A percentile compares a stretch with the other conserved stretches of the same genome.
Conservation (phyloP, 1,284 basidiomycete genomes). For the Trametes sp. region DNA sequence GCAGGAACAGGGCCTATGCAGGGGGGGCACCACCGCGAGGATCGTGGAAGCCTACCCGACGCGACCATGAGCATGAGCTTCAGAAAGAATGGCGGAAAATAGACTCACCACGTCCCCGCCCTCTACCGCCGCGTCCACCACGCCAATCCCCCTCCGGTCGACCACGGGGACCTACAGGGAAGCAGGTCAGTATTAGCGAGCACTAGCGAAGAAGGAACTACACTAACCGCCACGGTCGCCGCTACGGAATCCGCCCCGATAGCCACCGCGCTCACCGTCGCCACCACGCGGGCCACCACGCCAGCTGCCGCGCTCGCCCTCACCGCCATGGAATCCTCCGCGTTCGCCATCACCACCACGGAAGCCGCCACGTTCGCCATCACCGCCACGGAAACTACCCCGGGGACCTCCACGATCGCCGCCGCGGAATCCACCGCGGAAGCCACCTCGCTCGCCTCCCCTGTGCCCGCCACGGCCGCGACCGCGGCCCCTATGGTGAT, state of each 20-base stretch:
- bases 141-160: constrained; percentile 49
- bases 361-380: constrained; percentile 31
- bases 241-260: constrained; percentile 38
- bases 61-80: neutral
- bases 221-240: constrained; percentile 40
- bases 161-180: constrained; percentile 45
- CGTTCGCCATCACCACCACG: constrained; percentile 41
- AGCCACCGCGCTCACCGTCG: constrained; percentile 42
- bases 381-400: constrained; percentile 36
- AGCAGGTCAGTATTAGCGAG: neutral
- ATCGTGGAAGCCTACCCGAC: constrained; percentile 24
- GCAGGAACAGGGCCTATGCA: constrained; percentile 20
- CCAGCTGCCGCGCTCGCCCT: constrained; percentile 40
- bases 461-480: constrained; percentile 38
- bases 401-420: constrained; percentile 43
- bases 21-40: constrained; percentile 32
- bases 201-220: neutral
- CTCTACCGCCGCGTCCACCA: constrained; percentile 52
- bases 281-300: constrained; percentile 48
- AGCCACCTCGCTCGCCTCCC: constrained; percentile 45
- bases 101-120: constrained; percentile 48
- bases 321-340: constrained; percentile 36
- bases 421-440: constrained; percentile 43
- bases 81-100: neutral
- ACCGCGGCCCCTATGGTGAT: constrained; percentile 49